Conservation (phyloP, 495 filamentous ascomycete genomes). For the Mycothermus thermophilus region DNA sequence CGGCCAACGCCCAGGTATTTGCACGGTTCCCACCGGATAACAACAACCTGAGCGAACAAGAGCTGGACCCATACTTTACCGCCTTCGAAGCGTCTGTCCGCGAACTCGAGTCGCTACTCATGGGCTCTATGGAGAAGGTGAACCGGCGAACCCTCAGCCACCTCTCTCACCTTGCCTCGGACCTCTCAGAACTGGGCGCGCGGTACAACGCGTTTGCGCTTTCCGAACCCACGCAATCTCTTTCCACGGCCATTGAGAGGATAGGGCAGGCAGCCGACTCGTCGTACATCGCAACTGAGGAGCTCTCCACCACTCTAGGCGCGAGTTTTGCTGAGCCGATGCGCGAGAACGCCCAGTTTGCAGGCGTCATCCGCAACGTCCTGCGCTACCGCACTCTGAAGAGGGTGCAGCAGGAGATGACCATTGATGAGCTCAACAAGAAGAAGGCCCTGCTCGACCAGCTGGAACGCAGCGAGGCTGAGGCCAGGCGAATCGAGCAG, state of each 20-base stretch:
- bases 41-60: conserved; percentile 64
- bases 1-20: conserved; percentile 52
- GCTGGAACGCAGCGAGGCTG: conserved; percentile 75
- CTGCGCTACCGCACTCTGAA: conserved; percentile 81
- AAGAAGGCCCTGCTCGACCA: conserved; percentile 68
- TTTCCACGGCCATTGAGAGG: conserved; percentile 88
- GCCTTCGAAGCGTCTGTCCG: conserved; percentile 78
- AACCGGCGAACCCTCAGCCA: conserved; percentile 82
- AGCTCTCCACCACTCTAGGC: conserved; percentile 67
- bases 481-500: conserved; percentile 83
- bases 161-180: conserved; percentile 63
- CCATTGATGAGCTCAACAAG: conserved; percentile 71
- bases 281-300: conserved; percentile 90
- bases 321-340: conserved; percentile 93
- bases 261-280: conserved; percentile 90
- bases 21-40: conserved; percentile 72
- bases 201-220: conserved; percentile 95
- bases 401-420: conserved; percentile 94
- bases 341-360: conserved; percentile 93
- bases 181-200: conserved; percentile 83
- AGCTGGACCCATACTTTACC: conserved; percentile 89
- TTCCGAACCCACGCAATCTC: conserved; percentile 72
- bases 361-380: conserved; percentile 79
- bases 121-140: conserved; percentile 88
- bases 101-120: conserved; percentile 73